Conservation (phyloP, 2,329 filamentous ascomycete genomes). For the Aspergillus clavatus region DNA sequence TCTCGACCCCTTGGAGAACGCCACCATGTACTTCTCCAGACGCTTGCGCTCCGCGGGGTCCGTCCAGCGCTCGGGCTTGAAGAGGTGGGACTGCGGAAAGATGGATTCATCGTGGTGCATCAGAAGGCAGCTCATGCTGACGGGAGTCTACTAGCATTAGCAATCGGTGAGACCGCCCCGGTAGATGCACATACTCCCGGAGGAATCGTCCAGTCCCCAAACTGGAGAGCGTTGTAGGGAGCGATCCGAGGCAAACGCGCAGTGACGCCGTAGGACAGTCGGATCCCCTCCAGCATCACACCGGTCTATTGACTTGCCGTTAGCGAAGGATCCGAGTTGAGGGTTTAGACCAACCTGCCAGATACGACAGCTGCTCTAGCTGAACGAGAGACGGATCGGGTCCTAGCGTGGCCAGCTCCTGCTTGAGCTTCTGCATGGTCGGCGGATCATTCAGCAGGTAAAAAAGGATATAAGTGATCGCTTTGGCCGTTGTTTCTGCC, state of each 20-base stretch:
- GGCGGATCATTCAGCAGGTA: slow-evolving; percentile 17
- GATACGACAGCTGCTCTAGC: slow-evolving; percentile 26
- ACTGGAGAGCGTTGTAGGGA: slow-evolving; percentile 23
- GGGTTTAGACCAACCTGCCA: slow-evolving; percentile 15
- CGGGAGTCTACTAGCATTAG: slow-evolving; percentile 22
- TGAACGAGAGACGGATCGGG: slow-evolving; percentile 17
- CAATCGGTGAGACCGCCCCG: too few relatives aligned
- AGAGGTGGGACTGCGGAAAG: slow-evolving; percentile 33
- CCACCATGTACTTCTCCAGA: slow-evolving; percentile 35
- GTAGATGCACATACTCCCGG: slow-evolving; percentile 21
- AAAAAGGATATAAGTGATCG: slow-evolving; percentile 18
- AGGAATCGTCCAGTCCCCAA: slow-evolving; percentile 31
- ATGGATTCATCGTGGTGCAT: slow-evolving; percentile 34
- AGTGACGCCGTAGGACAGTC: slow-evolving; percentile 25
- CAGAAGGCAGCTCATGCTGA: slow-evolving; percentile 37
- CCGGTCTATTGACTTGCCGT: slow-evolving; percentile 18
- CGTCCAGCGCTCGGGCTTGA: slow-evolving; percentile 38
- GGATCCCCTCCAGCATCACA: slow-evolving; percentile 26
- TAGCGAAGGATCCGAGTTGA: too few relatives aligned
- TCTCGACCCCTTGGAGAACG: slow-evolving; percentile 41
- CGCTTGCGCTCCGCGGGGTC: slow-evolving; percentile 27
- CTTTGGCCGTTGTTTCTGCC: slow-evolving; percentile 29
- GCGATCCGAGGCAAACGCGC: slow-evolving; percentile 29
- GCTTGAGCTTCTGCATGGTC: slow-evolving; percentile 15
- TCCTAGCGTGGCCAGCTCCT: slow-evolving; percentile 14